A percentile compares a stretch with the other conserved stretches of the same genome.
phyloP scores from a whole-genome alignment of 768 basidiomycete genomes.

The Rhodotorula diobovata region DNA sequence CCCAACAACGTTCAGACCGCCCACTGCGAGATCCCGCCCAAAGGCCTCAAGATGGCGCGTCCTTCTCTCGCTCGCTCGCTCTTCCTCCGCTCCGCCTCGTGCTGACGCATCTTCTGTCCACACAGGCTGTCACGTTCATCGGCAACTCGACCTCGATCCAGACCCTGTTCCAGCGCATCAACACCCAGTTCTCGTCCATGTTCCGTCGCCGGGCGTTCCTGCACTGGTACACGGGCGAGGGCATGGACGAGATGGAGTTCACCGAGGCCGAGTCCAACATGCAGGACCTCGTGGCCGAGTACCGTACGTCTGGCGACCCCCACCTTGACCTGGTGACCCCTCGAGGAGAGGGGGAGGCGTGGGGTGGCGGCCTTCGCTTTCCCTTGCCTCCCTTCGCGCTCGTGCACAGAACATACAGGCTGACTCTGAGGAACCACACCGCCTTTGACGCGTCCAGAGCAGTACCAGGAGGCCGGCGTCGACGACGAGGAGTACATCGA shows the following conservation, averaged over 20 bases:
- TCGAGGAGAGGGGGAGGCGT: too few species aligned
- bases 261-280: slow-evolving; percentile 92
- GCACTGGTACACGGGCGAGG: slow-evolving; percentile 65
- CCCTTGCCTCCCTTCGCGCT: slow-evolving; percentile 34
- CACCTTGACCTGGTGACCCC: too few species aligned
- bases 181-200: slow-evolving; percentile 98
- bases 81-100: not conserved
- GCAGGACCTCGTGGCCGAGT: slow-evolving; percentile 93
- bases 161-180: slow-evolving; percentile 97
- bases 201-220: slow-evolving; percentile 23
- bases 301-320: too few species aligned
- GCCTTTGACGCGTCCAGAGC: slow-evolving; percentile 50
- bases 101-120: slow-evolving; percentile 46
- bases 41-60: slow-evolving; percentile 52
- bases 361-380: too few species aligned
- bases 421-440: too few species aligned
- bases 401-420: not conserved
- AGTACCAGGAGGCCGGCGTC: slow-evolving; percentile 46
- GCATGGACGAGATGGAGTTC: slow-evolving; percentile 98
- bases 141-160: slow-evolving; percentile 97
- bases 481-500: slow-evolving; percentile 26
- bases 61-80: not conserved
- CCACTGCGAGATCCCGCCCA: slow-evolving; percentile 95
- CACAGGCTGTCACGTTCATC: slow-evolving; percentile 87
- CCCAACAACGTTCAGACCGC: slow-evolving; percentile 98